phyloP scores from a whole-genome alignment of 2,329 filamentous ascomycete species.

The Pseudogymnoascus sp. region DNA sequence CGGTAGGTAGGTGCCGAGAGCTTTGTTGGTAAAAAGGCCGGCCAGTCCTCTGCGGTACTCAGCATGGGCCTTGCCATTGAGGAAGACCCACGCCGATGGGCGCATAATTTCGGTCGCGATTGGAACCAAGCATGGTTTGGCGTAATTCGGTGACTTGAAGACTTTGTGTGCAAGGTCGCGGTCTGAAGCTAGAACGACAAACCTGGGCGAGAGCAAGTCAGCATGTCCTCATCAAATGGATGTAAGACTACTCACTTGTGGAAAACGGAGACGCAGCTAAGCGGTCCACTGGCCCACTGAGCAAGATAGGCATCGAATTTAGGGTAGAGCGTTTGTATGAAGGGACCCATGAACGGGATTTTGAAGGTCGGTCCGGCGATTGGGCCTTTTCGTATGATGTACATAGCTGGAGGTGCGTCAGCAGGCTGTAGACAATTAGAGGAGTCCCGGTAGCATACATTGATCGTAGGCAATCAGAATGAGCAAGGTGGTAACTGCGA shows the following conservation, averaged over 20 bases:
- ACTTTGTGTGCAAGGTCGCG: slow-evolving; percentile 75
- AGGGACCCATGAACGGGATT: slow-evolving; percentile 66
- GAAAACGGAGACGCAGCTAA: slow-evolving; percentile 78
- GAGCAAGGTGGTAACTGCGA: slow-evolving; percentile 28
- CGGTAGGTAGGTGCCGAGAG: slow-evolving; percentile 64
- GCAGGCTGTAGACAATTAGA: neutral
- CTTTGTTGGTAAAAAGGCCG: slow-evolving; percentile 66
- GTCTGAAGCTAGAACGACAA: slow-evolving; percentile 71
- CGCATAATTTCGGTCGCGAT: slow-evolving; percentile 67
- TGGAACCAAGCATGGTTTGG: slow-evolving; percentile 73
- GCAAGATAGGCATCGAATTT: slow-evolving; percentile 66
- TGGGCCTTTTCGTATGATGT: slow-evolving; percentile 53
- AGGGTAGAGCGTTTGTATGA: slow-evolving; percentile 67
- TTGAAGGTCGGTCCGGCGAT: slow-evolving; percentile 59
- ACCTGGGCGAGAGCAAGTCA: slow-evolving; percentile 39
- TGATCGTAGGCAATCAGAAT: slow-evolving; percentile 36
- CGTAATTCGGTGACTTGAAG: slow-evolving; percentile 69
- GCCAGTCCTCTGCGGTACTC: slow-evolving; percentile 73
- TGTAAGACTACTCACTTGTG: slow-evolving; percentile 55
- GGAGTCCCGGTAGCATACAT: slow-evolving; percentile 20
- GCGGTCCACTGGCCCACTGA: slow-evolving; percentile 71
- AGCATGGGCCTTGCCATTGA: slow-evolving; percentile 68
- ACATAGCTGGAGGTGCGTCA: slow-evolving; percentile 41
- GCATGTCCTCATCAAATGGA: neutral
- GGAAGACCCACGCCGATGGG: slow-evolving; percentile 69